A percentile compares a stretch with the other conserved stretches of the same genome.
Evolutionary conservation across 2,329 filamentous ascomycete genomes (phyloP).

Genomic region (Arachnomyces sp.): DNA sequence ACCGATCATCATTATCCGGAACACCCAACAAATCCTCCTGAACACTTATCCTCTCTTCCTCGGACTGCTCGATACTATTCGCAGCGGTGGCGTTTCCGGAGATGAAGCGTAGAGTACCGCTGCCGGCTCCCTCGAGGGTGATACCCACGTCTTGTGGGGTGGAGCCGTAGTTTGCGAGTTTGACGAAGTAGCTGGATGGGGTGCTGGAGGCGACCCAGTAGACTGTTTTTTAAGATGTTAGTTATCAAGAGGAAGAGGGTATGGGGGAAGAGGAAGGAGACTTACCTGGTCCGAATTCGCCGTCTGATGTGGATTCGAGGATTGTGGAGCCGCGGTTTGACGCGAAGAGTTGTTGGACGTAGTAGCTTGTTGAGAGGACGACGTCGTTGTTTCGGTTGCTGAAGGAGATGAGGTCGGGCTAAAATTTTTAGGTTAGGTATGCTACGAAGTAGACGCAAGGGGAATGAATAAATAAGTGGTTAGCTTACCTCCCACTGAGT

Average conservation of each 20-base stretch:
- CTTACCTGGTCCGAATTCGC: slow-evolving; percentile 19
- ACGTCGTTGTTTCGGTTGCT: slow-evolving; percentile 22
- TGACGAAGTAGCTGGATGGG: slow-evolving; percentile 19
- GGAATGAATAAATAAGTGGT: not conserved
- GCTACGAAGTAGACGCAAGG: not conserved
- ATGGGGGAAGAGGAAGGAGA: not conserved
- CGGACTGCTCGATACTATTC: slow-evolving; percentile 9
- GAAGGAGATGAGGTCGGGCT: slow-evolving; percentile 28
- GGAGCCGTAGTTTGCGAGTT: slow-evolving; percentile 25
- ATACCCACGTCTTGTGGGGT: slow-evolving; percentile 19
- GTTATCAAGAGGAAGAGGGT: not conserved
- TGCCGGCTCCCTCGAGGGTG: slow-evolving; percentile 16
- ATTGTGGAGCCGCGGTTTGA: slow-evolving; percentile 24
- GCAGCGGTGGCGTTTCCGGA: slow-evolving; percentile 11
- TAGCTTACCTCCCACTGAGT: slow-evolving; percentile 27
- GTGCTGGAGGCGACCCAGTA: slow-evolving; percentile 28
- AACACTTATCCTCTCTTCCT: slow-evolving; percentile 1
- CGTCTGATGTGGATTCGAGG: slow-evolving; percentile 20
- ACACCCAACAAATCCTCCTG: slow-evolving; percentile 5
- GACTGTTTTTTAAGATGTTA: slow-evolving; percentile 13
- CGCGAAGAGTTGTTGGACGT: slow-evolving; percentile 30
- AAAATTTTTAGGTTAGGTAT: not conserved
- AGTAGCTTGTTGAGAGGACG: slow-evolving; percentile 28
- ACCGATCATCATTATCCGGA: slow-evolving; percentile 9
- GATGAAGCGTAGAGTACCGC: slow-evolving; percentile 19